Conservation (phyloP, 2,329 filamentous ascomycete genomes). For the Apiospora hydei region DNA sequence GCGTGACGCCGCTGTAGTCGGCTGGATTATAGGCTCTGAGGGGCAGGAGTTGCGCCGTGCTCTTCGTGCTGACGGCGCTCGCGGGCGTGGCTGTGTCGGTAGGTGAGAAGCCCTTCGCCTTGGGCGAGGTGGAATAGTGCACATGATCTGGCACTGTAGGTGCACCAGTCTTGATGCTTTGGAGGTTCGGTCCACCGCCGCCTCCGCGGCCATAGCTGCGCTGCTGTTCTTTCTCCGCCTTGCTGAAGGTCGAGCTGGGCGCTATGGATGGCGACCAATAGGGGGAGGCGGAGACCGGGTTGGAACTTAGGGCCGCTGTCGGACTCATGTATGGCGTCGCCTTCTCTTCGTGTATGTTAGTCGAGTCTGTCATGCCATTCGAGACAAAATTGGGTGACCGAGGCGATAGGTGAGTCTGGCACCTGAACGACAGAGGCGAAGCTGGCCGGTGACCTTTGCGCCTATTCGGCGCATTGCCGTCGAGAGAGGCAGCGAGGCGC, state of each 20-base stretch:
- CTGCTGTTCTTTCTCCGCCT: constrained; percentile 24
- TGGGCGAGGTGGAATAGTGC: constrained; percentile 41
- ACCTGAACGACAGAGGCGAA: constrained; percentile 60
- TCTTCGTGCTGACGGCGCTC: constrained; percentile 41
- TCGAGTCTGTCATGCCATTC: constrained; percentile 27
- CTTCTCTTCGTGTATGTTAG: constrained; percentile 41
- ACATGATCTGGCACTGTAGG: constrained; percentile 40
- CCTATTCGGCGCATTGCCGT: constrained; percentile 32
- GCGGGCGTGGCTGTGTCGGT: constrained; percentile 35
- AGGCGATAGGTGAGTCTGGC: constrained; percentile 54
- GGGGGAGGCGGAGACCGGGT: constrained; percentile 32
- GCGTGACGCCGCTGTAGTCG: constrained; percentile 37
- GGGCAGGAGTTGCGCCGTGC: constrained; percentile 41
- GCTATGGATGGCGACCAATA: constrained; percentile 2
- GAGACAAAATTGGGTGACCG: constrained; percentile 48
- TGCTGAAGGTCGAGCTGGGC: constrained; percentile 20
- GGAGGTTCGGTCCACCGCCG: constrained; percentile 31
- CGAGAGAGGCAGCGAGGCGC: constrained; percentile 36
- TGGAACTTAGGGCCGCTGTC: constrained; percentile 32
- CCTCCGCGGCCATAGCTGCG: constrained; percentile 23
- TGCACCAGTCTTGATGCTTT: constrained; percentile 36
- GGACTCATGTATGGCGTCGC: constrained; percentile 19
- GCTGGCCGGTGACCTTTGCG: constrained; percentile 44
- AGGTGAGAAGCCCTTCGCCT: constrained; percentile 39
- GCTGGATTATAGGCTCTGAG: constrained; percentile 42